Evolutionary conservation across 257 asterid genomes (phyloP), one percentile per base, ranked within the genome.

Genomic region (Penstemon eatonii): DNA sequence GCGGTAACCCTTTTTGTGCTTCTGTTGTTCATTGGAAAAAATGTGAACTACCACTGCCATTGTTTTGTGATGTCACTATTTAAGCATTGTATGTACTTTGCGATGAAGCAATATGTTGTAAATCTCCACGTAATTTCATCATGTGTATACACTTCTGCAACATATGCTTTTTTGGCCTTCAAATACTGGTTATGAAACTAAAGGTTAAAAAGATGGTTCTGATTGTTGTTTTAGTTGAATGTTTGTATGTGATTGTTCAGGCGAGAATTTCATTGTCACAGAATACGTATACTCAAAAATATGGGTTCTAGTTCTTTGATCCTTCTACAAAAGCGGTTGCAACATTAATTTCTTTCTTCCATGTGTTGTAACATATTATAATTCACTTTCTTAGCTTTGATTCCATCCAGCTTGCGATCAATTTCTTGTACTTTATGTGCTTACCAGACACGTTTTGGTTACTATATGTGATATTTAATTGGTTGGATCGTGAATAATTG

Each of bases 41-140:
- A 72, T 73, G 69, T 75, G 80, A 82, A 74, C 51, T 63, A 65
- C 74, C 82, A 68, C 74, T 80, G 77, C 76, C 86, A 75, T 73
- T 77, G 81, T 79, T 79, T 81, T 81, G 73, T 82, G 84, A 75
- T 64, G 69, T 72, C 79, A 66, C 77, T 76, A 64, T 73, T 77
- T 73, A 73, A 71, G 79, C 79, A 73, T 73, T 81, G 85, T 79
- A 81, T 81, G 84, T 83, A 82, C 81, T 79, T 60, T 42, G 56
- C 64, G 51, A 80, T 46, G 81, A 80, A 80, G 84, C 77, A 70
- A 77, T 77, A 80, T 76, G 76, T 79, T 88, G 97, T 88, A 86
- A 81, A 80, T 83, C 83, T 71, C 84, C 81, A 72, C 67, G 79
- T 62, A 82, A 80, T 75, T 72, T 73, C 79, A 77, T 80, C 82